Percentiles rank a stretch among this genome's conserved stretches.
These are phyloP conservation scores for Leishmania arabica DNA, from an alignment of 208 protist species.

Conservation along the genomic window DNA sequence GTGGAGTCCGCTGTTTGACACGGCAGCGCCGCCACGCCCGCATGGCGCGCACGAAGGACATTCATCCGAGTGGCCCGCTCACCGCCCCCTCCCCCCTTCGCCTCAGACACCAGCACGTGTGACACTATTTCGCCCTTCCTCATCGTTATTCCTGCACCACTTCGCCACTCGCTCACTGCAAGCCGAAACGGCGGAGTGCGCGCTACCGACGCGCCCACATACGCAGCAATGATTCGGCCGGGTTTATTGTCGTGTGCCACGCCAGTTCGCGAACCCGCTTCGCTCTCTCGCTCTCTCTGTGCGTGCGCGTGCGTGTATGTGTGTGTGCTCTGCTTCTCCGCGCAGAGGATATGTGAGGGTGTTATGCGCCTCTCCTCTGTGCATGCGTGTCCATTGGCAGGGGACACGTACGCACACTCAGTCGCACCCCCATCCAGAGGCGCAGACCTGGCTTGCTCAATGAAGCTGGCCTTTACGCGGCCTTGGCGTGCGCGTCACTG, in stretches of 20 bases:
- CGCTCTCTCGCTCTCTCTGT: not conserved
- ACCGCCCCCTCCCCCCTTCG: not conserved
- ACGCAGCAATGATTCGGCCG: too few species aligned
- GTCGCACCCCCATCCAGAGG: too few species aligned
- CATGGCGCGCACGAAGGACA: not conserved
- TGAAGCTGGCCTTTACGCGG: not conserved
- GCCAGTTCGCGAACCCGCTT: too few species aligned
- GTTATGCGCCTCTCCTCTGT: not conserved
- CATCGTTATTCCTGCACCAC: too few species aligned
- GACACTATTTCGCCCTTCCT: too few species aligned
- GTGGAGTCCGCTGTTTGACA: not conserved
- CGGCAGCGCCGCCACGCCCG: not conserved
- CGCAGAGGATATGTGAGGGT: not conserved
- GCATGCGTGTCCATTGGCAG: not conserved
- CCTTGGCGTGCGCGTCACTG: not conserved
- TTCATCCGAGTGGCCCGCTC: not conserved
- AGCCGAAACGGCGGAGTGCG: too few species aligned
- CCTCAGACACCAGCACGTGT: not conserved
- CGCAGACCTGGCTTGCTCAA: not conserved
- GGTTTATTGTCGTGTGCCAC: too few species aligned
- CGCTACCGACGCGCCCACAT: too few species aligned
- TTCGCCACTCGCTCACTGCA: too few species aligned
- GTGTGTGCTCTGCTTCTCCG: too few species aligned
- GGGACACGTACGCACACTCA: not conserved
- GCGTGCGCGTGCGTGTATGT: too few species aligned